Base-by-base conservation (phyloP, 129 eudicot species). In the Arctium lappa region DNA sequence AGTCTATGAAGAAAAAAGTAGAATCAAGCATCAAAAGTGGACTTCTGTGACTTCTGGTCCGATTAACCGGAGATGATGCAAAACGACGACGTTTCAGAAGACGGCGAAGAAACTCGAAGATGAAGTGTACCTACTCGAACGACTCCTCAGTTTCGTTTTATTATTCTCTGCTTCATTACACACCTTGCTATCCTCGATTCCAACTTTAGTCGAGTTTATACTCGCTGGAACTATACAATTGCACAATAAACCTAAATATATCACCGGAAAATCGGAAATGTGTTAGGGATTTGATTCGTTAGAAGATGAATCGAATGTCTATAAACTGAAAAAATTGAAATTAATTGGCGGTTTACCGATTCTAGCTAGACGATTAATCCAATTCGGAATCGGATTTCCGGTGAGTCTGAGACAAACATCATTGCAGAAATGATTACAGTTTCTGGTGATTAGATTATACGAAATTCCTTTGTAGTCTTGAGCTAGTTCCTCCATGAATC, bases 321-420 rank as follows among this genome's bases (percentile, higher is more conserved):
- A 30, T 8, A 15, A 79, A 50, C 46, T 36, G 37, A 60, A 68
- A 12, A 16, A 8, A 1, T 30, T 22, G 36, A 53, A 18, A 63
- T 2, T 18, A 34, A 46, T 29, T 40, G 8, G 1, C 11, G 69
- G 6, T 75, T 83, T 87, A 94, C 98, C 97, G 32, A 94, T 90
- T 76, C 97, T 80, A 34, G 98, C 98, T 22, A 94, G 92, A 12
- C 98, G 97, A 86, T 94, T 94, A 31, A 94, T 91, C 98, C 98
- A 94, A 73, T 85, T 88, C 0, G 97, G 98, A 22, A 94, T 94
- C 0, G 94, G 84, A 38, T 81, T 92, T 33, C 94, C 90, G 39
- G 95, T 77, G 83, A 92, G 98, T 22, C 78, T 80, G 66, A 90
- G 1, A 71, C 94, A 92, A 81, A 91, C 91, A 65, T 89, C 95